These are phyloP conservation scores for Blepharisma undulans DNA, from an alignment of 169 alveolate species.

Conservation along the genomic window DNA sequence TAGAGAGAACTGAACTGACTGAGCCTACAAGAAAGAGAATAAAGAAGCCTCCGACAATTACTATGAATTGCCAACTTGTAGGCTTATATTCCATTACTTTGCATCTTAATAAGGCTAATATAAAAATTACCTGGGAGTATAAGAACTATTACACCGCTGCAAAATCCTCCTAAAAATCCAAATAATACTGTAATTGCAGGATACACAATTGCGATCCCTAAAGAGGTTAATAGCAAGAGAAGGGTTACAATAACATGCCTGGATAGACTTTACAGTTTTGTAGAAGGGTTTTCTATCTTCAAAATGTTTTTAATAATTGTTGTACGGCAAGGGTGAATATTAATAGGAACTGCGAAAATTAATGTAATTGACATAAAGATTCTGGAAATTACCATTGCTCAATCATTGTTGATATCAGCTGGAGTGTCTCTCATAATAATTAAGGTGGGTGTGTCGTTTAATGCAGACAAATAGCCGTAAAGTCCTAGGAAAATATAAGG, in stretches of 20 bases:
- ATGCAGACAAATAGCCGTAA: conserved; percentile 15
- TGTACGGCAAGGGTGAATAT: conserved; percentile 27
- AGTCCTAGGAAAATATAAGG: background rate
- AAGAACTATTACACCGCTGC: conserved; percentile 51
- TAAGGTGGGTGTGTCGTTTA: conserved; percentile 27
- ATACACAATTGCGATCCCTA: conserved; percentile 24
- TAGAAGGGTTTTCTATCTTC: background rate
- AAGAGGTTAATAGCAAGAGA: conserved; percentile 33
- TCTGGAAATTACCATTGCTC: conserved; percentile 36
- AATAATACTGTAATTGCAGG: conserved; percentile 9
- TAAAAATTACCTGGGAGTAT: conserved; percentile 42
- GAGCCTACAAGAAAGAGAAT: background rate
- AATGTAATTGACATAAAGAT: background rate
- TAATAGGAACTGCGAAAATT: conserved; percentile 34
- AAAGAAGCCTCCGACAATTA: background rate
- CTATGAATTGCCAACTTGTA: background rate
- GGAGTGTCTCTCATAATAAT: conserved; percentile 26
- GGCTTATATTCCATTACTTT: background rate
- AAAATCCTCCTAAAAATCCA: conserved; percentile 54
- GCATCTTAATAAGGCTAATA: background rate
- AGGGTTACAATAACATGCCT: conserved; percentile 32
- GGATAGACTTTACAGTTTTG: background rate
- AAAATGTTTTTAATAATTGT: background rate
- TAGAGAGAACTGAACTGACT: background rate
- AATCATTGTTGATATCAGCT: conserved; percentile 9